Conservation (phyloP, 164 flowering plant genomes). For the Kalanchoe fedtschenkoi region DNA sequence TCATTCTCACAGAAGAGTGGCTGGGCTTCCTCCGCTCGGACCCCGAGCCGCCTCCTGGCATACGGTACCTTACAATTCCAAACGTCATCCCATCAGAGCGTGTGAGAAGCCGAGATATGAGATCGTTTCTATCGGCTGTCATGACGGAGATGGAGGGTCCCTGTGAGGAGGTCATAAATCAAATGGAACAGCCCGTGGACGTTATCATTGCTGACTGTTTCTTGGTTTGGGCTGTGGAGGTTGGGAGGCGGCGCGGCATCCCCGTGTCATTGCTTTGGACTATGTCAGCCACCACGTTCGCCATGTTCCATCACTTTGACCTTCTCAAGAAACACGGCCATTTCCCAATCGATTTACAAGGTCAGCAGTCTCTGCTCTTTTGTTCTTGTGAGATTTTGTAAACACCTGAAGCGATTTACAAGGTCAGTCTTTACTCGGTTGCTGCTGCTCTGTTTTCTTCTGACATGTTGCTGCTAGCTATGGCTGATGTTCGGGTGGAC, state of each 20-base stretch:
- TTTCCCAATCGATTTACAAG: conserved; percentile 24
- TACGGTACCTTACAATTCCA: conserved; percentile 47
- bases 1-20: conserved; percentile 83
- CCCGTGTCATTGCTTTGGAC: conserved; percentile 46
- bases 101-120: conserved; percentile 31
- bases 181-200: conserved; percentile 21
- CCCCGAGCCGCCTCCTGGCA: conserved; percentile 22
- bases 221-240: conserved; percentile 32
- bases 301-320: conserved; percentile 26
- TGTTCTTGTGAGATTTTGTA: no score
- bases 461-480: no score
- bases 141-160: conserved; percentile 44
- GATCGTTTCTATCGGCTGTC: conserved; percentile 44
- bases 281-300: conserved; percentile 37
- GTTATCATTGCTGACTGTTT: conserved; percentile 36
- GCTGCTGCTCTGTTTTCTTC: no score
- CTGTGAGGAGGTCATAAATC: conserved; percentile 39
- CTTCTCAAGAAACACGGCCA: conserved; percentile 25
- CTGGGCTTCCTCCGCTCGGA: conserved; percentile 35
- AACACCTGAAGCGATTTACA: no score
- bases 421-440: no score
- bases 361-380: no score
- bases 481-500: no score
- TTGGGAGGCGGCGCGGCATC: conserved; percentile 38
- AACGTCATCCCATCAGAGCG: conserved; percentile 70